phyloP scores from a whole-genome alignment of 352 stramenopile species.

The Pythium volutum region DNA sequence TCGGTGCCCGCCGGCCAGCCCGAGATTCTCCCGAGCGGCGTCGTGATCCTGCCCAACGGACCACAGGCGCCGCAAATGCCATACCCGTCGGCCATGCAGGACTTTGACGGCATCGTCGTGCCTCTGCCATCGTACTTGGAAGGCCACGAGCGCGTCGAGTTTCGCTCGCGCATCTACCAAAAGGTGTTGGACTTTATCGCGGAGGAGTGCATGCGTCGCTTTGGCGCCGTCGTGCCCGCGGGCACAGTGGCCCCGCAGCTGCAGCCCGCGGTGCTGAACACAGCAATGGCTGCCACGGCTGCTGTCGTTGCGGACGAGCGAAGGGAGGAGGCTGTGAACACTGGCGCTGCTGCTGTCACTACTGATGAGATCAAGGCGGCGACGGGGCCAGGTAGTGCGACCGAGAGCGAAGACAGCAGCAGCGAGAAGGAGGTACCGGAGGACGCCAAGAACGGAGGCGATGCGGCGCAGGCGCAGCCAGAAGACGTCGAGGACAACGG shows the following conservation, averaged over 20 bases:
- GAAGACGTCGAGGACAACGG: conserved; percentile 14
- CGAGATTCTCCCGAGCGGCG: conserved; percentile 28
- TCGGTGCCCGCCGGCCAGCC: conserved; percentile 1
- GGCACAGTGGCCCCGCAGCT: neutral
- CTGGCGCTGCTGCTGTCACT: neutral
- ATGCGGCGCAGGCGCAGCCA: conserved; percentile 7
- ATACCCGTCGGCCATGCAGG: conserved; percentile 55
- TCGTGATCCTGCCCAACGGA: conserved; percentile 45
- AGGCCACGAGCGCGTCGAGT: conserved; percentile 65
- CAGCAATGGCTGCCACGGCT: neutral
- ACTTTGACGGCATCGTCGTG: conserved; percentile 81
- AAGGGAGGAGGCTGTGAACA: neutral
- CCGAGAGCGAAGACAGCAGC: conserved; percentile 5
- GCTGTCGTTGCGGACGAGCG: neutral
- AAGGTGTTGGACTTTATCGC: conserved; percentile 84
- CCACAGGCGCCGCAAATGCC: conserved; percentile 53
- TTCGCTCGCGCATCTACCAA: conserved; percentile 76
- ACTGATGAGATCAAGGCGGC: neutral
- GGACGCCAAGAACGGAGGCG: conserved; percentile 4
- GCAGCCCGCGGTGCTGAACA: neutral
- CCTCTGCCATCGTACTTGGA: conserved; percentile 73
- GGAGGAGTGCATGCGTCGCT: conserved; percentile 70
- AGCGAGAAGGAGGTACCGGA: conserved; percentile 6
- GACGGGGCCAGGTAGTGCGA: neutral
- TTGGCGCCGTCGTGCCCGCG: conserved; percentile 10